Percentiles rank a stretch among this genome's conserved stretches.
Conservation (phyloP, 2,329 filamentous ascomycete genomes). For the Colletotrichum musae region DNA sequence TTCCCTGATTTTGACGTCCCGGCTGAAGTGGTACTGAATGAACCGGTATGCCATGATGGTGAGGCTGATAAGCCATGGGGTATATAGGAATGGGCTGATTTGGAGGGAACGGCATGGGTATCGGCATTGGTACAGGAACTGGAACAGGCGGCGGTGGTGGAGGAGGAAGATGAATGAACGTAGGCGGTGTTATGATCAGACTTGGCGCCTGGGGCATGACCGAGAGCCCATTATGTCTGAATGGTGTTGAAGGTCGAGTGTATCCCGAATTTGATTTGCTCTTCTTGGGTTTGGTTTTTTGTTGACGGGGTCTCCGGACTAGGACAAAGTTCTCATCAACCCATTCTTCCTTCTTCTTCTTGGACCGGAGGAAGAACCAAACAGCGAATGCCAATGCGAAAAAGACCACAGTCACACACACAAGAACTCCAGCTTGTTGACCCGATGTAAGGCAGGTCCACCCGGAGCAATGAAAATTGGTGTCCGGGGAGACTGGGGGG, state of each 20-base stretch:
- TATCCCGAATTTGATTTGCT: slow-evolving; percentile 1
- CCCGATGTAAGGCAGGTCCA: slow-evolving; percentile 57
- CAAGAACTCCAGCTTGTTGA: slow-evolving; percentile 57
- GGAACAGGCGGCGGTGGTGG: slow-evolving; percentile 27
- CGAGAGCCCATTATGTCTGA: slow-evolving; percentile 24
- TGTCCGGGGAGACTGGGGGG: slow-evolving; percentile 7
- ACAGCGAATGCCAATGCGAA: slow-evolving; percentile 49
- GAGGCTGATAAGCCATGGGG: slow-evolving; percentile 40
- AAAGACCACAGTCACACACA: slow-evolving; percentile 50
- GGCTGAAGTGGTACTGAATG: neutral
- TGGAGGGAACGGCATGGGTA: slow-evolving; percentile 28
- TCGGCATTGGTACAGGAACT: slow-evolving; percentile 18
- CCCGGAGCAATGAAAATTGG: slow-evolving; percentile 46
- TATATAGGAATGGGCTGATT: slow-evolving; percentile 39
- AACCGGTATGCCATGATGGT: slow-evolving; percentile 17
- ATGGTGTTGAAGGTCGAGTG: slow-evolving; percentile 21
- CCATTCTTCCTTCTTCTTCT: slow-evolving; percentile 31
- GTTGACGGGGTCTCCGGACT: slow-evolving; percentile 22
- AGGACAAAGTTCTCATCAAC: slow-evolving; percentile 29
- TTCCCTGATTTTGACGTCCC: neutral
- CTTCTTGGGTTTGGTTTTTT: slow-evolving; percentile 4
- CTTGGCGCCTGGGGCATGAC: slow-evolving; percentile 5
- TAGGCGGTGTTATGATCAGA: slow-evolving; percentile 1
- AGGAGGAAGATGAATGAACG: slow-evolving; percentile 15
- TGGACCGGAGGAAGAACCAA: slow-evolving; percentile 49